phyloP scores from a whole-genome alignment of 441 rosid species.

The Euphorbia schlechtendalii region DNA sequence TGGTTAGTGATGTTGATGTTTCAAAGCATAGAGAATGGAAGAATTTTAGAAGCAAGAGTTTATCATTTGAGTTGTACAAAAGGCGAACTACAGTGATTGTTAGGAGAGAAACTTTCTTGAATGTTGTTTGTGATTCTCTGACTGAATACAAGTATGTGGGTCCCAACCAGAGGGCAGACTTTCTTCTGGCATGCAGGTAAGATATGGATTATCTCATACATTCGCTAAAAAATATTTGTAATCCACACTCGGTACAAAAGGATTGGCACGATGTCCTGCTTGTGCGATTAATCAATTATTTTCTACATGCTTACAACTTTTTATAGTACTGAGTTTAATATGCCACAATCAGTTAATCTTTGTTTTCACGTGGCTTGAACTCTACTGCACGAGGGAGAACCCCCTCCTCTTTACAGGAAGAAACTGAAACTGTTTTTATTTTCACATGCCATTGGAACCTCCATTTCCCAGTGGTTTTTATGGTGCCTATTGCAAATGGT shows the following conservation, averaged over 20 bases:
- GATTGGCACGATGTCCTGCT: too few relatives aligned
- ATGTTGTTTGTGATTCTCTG: conserved; percentile 71
- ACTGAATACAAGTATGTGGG: conserved; percentile 93
- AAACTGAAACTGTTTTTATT: background rate
- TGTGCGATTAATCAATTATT: background rate
- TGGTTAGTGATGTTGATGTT: conserved; percentile 24
- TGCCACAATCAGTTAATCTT: background rate
- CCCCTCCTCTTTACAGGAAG: background rate
- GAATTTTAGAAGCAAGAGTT: conserved; percentile 36
- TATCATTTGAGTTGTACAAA: conserved; percentile 81
- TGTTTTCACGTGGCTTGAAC: background rate
- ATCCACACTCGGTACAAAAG: background rate
- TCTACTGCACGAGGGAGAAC: background rate
- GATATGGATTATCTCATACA: conserved; percentile 1
- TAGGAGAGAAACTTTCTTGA: conserved; percentile 60
- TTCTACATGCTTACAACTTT: too few relatives aligned
- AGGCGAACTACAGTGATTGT: conserved; percentile 79
- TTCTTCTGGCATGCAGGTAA: conserved; percentile 95
- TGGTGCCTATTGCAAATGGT: background rate
- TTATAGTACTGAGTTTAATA: background rate
- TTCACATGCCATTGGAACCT: background rate
- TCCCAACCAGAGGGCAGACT: conserved; percentile 87
- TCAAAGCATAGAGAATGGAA: conserved; percentile 24
- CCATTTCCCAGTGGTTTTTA: background rate
- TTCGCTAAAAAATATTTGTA: conserved; percentile 2